These are phyloP conservation scores for Skeletonema menzelii DNA, from an alignment of 108 stramenopile genomes.

Conservation along the genomic window DNA sequence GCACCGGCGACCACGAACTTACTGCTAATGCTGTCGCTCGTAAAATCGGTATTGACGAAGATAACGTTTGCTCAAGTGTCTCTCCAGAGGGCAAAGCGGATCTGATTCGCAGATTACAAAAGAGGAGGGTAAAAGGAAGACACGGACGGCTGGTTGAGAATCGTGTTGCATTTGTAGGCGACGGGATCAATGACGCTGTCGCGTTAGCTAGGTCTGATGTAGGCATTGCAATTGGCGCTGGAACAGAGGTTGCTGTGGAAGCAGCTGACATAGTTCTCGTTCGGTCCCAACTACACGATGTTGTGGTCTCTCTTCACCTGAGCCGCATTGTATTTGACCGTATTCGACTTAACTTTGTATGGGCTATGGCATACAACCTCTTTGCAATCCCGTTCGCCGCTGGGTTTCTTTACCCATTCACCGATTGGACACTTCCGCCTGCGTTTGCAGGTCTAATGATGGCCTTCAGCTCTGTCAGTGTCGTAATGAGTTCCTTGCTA, in stretches of 20 bases:
- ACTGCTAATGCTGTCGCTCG: slow-evolving; percentile 89
- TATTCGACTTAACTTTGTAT: slow-evolving; percentile 90
- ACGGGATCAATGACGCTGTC: slow-evolving; percentile 98
- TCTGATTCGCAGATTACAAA: slow-evolving; percentile 58
- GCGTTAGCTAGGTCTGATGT: slow-evolving; percentile 94
- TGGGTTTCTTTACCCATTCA: slow-evolving; percentile 90
- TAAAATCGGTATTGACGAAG: slow-evolving; percentile 66
- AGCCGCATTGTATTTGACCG: slow-evolving; percentile 86
- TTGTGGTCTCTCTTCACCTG: slow-evolving; percentile 90
- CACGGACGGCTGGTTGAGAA: slow-evolving; percentile 11
- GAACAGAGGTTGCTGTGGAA: slow-evolving; percentile 95
- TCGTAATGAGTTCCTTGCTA: slow-evolving; percentile 77
- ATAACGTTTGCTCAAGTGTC: slow-evolving; percentile 71
- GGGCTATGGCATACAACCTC: slow-evolving; percentile 95
- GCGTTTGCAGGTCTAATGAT: slow-evolving; percentile 93
- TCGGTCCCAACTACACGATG: slow-evolving; percentile 81
- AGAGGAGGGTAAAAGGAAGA: slow-evolving; percentile 36
- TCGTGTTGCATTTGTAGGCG: slow-evolving; percentile 93
- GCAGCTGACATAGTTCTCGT: slow-evolving; percentile 95
- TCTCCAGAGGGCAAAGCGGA: slow-evolving; percentile 84
- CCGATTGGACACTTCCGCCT: slow-evolving; percentile 83
- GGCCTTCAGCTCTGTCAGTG: slow-evolving; percentile 92
- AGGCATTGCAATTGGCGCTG: slow-evolving; percentile 96
- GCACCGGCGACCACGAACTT: slow-evolving; percentile 93
- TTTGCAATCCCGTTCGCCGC: slow-evolving; percentile 95